These are phyloP conservation scores for Cytauxzoon felis DNA, from an alignment of 169 alveolate species.

Conservation along the genomic window DNA sequence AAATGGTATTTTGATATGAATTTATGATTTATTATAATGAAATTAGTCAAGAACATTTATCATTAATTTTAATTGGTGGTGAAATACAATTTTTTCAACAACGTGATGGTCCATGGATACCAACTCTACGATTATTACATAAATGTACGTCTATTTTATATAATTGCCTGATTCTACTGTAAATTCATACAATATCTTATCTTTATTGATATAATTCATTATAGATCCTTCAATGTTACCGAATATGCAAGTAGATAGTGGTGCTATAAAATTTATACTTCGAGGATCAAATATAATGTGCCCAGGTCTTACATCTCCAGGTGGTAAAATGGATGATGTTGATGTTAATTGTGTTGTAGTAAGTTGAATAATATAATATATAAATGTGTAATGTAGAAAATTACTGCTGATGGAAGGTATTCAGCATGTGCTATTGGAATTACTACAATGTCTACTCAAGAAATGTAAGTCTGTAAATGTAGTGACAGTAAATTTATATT, in stretches of 20 bases:
- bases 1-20: conserved; percentile 67
- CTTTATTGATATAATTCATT: conserved; percentile 22
- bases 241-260: conserved; percentile 93
- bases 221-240: conserved; percentile 93
- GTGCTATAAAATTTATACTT: conserved; percentile 91
- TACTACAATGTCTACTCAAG: conserved; percentile 89
- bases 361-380: neutral
- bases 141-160: conserved; percentile 67
- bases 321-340: conserved; percentile 91
- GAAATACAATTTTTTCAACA: conserved; percentile 82
- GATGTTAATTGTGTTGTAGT: conserved; percentile 80
- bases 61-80: conserved; percentile 72
- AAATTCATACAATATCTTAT: conserved; percentile 8
- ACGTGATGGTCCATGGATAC: conserved; percentile 93
- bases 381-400: too few relatives aligned
- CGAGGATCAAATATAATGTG: conserved; percentile 96
- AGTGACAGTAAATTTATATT: neutral
- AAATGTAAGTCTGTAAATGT: conserved; percentile 74
- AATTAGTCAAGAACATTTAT: conserved; percentile 76
- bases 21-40: neutral
- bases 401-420: conserved; percentile 88
- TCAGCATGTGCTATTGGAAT: conserved; percentile 94
- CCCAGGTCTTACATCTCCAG: conserved; percentile 95
- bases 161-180: conserved; percentile 2
- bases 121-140: conserved; percentile 90